These are phyloP conservation scores for Pichia occidentalis DNA, from an alignment of 805 yeast genomes.

Conservation along the genomic window DNA sequence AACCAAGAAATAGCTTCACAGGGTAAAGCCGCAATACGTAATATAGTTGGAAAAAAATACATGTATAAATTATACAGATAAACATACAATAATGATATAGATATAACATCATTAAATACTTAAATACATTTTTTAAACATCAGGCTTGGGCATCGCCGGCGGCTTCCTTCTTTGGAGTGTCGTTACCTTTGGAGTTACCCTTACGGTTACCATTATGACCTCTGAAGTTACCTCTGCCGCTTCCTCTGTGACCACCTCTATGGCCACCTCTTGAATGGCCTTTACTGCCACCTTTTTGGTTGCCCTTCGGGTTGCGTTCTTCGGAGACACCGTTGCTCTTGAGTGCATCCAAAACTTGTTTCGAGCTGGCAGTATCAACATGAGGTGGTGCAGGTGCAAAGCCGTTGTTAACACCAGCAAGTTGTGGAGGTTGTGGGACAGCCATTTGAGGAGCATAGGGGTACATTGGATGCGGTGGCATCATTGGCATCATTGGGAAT, in stretches of 20 bases:
- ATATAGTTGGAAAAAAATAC: too few relatives aligned
- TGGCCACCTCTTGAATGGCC: slow-evolving; percentile 6
- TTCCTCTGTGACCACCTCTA: slow-evolving; percentile 21
- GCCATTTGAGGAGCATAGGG: slow-evolving; percentile 9
- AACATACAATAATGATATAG: not conserved
- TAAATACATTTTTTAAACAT: not conserved
- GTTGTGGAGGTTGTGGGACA: not conserved
- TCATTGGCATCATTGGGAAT: slow-evolving; percentile 9
- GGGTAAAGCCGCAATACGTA: too few relatives aligned
- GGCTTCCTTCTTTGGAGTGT: too few relatives aligned
- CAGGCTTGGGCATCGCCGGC: too few relatives aligned
- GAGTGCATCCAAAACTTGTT: slow-evolving; percentile 7
- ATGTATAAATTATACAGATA: slow-evolving; percentile 13
- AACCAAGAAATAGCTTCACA: too few relatives aligned
- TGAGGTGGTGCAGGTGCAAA: too few relatives aligned
- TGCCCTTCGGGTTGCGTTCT: too few relatives aligned
- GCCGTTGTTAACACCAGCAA: not conserved
- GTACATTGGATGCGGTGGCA: slow-evolving; percentile 6
- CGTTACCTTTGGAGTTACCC: too few relatives aligned
- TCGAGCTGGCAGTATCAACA: slow-evolving; percentile 3
- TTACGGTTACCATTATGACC: not conserved
- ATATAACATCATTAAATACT: not conserved
- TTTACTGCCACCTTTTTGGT: slow-evolving; percentile 2
- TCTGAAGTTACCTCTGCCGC: slow-evolving; percentile 15
- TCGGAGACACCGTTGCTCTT: not conserved